phyloP scores from a whole-genome alignment of 768 basidiomycete genomes.

The Tubosaeta brunneosetosa region DNA sequence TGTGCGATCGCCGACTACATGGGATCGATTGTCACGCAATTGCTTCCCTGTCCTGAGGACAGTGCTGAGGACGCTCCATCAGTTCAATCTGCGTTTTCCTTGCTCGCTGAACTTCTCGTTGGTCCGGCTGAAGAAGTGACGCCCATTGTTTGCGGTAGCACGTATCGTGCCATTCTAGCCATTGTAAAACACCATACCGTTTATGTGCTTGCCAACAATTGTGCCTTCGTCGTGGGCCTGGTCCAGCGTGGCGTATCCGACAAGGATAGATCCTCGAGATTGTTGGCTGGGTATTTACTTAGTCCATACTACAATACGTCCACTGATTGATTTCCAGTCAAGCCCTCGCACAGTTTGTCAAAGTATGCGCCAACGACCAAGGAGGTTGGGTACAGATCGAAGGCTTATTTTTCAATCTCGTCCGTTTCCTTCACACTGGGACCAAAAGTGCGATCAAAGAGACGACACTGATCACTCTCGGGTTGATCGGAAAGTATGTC shows the following conservation, averaged over 20 bases:
- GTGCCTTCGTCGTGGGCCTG: constrained; percentile 34
- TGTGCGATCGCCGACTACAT: constrained; percentile 22
- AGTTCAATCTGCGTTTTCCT: constrained; percentile 33
- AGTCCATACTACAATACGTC: neutral
- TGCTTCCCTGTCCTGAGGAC: constrained; percentile 5
- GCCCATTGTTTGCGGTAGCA: constrained; percentile 40
- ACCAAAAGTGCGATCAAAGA: constrained; percentile 50
- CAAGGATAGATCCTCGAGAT: constrained; percentile 52
- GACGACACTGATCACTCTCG: constrained; percentile 58
- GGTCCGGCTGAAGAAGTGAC: constrained; percentile 47
- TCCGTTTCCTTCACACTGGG: constrained; percentile 42
- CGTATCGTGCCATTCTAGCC: constrained; percentile 37
- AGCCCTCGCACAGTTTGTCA: constrained; percentile 45
- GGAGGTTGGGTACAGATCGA: constrained; percentile 35
- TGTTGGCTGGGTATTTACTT: constrained; percentile 61
- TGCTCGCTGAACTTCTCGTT: constrained; percentile 35
- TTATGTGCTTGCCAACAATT: constrained; percentile 24
- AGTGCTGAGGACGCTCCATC: constrained; percentile 11
- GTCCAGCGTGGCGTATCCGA: constrained; percentile 49
- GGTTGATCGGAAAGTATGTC: constrained; percentile 45
- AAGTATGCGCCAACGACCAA: constrained; percentile 35
- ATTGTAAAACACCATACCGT: constrained; percentile 42
- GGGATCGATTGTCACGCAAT: constrained; percentile 11
- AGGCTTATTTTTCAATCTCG: constrained; percentile 41
- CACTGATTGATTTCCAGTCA: constrained; percentile 29